These are phyloP conservation scores for Hyphopichia burtonii DNA, from an alignment of 1,139 yeast genomes.

Conservation along the genomic window DNA sequence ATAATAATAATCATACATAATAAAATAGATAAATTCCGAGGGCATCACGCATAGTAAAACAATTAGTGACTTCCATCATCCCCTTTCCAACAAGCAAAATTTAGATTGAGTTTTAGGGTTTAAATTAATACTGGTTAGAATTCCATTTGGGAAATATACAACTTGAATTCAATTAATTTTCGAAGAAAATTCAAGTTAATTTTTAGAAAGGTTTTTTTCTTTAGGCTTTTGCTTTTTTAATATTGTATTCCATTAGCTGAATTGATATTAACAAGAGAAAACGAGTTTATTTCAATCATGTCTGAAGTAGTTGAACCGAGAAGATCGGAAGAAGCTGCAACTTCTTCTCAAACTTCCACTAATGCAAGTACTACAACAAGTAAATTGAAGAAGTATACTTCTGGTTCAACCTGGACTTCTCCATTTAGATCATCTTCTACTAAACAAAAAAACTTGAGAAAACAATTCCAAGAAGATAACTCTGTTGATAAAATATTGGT, in stretches of 20 bases:
- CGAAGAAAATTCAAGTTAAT: no score
- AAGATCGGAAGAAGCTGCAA: slow-evolving; percentile 6
- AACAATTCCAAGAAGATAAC: slow-evolving; percentile 37
- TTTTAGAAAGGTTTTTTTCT: no score
- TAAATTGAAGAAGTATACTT: slow-evolving; percentile 39
- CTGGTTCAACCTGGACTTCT: slow-evolving; percentile 47
- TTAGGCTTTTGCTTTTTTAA: no score
- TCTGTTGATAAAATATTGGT: slow-evolving; percentile 35
- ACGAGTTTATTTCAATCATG: slow-evolving; percentile 14
- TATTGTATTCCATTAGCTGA: no score
- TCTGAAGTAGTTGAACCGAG: slow-evolving; percentile 21
- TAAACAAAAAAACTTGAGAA: slow-evolving; percentile 27
- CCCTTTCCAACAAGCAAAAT: background rate
- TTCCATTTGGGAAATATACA: background rate
- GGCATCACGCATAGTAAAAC: background rate
- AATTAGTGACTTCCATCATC: background rate
- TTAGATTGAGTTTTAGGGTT: background rate
- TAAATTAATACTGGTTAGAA: background rate
- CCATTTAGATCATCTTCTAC: slow-evolving; percentile 43
- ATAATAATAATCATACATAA: no score
- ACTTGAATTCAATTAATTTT: background rate
- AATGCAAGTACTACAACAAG: slow-evolving; percentile 6
- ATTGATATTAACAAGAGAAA: no score
- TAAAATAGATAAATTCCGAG: background rate
- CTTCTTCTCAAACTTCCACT: slow-evolving; percentile 7